Evolutionary conservation across 805 yeast genomes (phyloP), one percentile per base, ranked within the genome.

Genomic region (Phaffomyces thermotolerans): DNA sequence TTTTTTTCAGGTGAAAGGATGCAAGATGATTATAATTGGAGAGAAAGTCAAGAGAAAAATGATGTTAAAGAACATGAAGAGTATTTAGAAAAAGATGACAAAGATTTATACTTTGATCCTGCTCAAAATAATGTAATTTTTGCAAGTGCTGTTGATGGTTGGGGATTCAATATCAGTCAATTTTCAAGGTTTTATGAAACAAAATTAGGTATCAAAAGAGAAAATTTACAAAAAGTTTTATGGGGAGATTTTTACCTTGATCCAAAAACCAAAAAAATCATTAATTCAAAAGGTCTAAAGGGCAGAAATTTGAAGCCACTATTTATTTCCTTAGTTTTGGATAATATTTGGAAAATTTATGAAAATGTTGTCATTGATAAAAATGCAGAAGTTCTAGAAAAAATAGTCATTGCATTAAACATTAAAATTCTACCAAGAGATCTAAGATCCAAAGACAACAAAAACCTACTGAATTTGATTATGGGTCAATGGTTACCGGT

Each of bases 191-290:
- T 93, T 30, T 87, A 88, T 60, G 93, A 84, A 65, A 77, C 78
- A 39, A 88, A 88, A 55, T 67, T 91, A 17, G 96, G 95, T 0
- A 83, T 91, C 52, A 84, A 86, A 50, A 79, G 89, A 49, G 78
- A 78, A 17, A 86, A 78, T 42, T 71, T 93, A 37, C 81, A 82
- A 46, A 84, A 85, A 56, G 88, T 89, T n/a, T 68, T 93, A 5
- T 93, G 98, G 98, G 99, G 99, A 33, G 96, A 91, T 58, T 91
- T 68, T 60, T 88, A 78, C 59, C 69, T 87, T 56, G 98, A 93
- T 60, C 84, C 95, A 57, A 91, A 90, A 62, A 80, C 89, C 20
- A 93, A 90, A 57, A 85, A 83, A 56, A 84, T 93, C 30, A 67
- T 88, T 14, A 79, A 80, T 14, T 75, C 77, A 14, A 83, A 80